Percentiles rank a stretch among this genome's conserved stretches.
Evolutionary conservation across 805 yeast species (phyloP).

Genomic region (Ogataea minuta): DNA sequence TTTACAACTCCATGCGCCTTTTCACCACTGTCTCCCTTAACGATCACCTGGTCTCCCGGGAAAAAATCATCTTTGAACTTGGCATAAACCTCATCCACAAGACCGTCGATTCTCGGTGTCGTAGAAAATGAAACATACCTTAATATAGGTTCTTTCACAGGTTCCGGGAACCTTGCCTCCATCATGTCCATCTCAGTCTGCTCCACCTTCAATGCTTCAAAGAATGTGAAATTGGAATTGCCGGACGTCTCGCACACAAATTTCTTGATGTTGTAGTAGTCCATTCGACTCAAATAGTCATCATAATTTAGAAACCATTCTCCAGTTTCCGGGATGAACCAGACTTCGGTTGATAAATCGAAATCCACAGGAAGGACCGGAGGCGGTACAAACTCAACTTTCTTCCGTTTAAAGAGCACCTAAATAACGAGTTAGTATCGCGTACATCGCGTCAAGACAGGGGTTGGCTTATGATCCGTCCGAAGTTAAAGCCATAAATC

Average conservation of each 20-base stretch:
- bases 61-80: constrained; percentile 79
- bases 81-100: constrained; percentile 83
- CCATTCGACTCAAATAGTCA: constrained; percentile 68
- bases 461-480: background rate
- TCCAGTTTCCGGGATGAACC: constrained; percentile 78
- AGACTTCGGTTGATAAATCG: constrained; percentile 59
- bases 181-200: constrained; percentile 59
- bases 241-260: constrained; percentile 97
- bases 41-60: constrained; percentile 83
- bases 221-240: constrained; percentile 83
- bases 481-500: background rate
- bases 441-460: background rate
- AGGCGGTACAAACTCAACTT: constrained; percentile 58
- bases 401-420: constrained; percentile 78
- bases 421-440: constrained; percentile 27
- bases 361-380: constrained; percentile 55
- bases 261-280: constrained; percentile 69
- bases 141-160: constrained; percentile 88
- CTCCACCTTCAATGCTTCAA: constrained; percentile 84
- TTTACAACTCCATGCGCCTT: constrained; percentile 60
- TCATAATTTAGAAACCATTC: constrained; percentile 85
- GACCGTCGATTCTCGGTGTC: constrained; percentile 75
- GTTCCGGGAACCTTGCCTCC: constrained; percentile 83
- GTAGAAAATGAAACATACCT: constrained; percentile 79
- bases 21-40: constrained; percentile 47